A percentile compares a stretch with the other conserved stretches of the same genome.
phyloP scores from a whole-genome alignment of 169 alveolate species.

The Plasmodium gaboni region DNA sequence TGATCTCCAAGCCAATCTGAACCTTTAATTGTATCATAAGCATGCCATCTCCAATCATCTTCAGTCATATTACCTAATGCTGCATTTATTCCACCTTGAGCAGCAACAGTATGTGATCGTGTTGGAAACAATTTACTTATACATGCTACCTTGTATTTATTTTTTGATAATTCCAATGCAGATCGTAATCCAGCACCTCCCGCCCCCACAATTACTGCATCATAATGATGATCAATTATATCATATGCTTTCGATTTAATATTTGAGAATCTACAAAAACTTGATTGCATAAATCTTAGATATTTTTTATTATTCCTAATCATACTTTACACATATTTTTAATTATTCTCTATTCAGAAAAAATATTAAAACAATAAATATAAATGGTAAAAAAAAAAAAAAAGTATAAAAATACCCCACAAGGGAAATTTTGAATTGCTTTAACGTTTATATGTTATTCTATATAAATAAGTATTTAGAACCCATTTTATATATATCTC shows the following conservation, averaged over 20 bases:
- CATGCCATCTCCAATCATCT: slow-evolving; percentile 99
- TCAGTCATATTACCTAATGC: slow-evolving; percentile 96
- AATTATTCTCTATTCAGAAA: not conserved
- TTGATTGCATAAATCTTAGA: slow-evolving; percentile 4
- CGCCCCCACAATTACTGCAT: slow-evolving; percentile 98
- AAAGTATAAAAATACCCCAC: not conserved
- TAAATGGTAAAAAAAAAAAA: not conserved
- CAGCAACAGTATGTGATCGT: slow-evolving; percentile 99
- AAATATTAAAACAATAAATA: not conserved
- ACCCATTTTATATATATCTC: too few relatives aligned
- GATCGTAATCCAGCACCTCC: slow-evolving; percentile 99
- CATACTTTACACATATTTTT: not conserved
- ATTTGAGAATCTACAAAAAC: slow-evolving; percentile 28
- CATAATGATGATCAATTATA: slow-evolving; percentile 94
- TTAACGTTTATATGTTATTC: too few relatives aligned
- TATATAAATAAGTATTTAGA: too few relatives aligned
- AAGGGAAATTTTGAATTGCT: too few relatives aligned
- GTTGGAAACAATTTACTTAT: slow-evolving; percentile 97
- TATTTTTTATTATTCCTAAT: slow-evolving; percentile 3
- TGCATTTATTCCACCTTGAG: slow-evolving; percentile 96
- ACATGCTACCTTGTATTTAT: slow-evolving; percentile 94
- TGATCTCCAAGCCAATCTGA: slow-evolving; percentile 99
- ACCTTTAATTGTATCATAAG: slow-evolving; percentile 98
- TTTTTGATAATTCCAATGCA: slow-evolving; percentile 93
- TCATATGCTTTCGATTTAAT: slow-evolving; percentile 84